Conservation (phyloP, 139 green algal genomes). For the Deuterostichococcus epilithicus region DNA sequence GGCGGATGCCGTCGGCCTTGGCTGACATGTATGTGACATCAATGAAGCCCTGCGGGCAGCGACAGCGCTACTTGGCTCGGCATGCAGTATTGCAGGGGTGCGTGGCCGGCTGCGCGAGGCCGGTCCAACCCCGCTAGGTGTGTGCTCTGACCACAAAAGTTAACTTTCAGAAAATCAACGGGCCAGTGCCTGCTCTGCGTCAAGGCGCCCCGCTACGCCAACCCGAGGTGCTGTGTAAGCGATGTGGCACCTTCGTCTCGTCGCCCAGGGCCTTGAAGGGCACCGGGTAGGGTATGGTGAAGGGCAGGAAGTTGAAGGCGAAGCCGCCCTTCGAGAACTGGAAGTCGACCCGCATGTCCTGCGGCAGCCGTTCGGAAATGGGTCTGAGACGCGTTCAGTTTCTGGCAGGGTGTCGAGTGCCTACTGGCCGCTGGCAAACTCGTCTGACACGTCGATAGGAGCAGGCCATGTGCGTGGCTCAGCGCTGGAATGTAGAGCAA, state of each 20-base stretch:
- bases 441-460: no score
- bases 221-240: no score
- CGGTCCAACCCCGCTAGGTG: neutral
- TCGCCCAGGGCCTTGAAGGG: constrained; percentile 92
- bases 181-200: neutral
- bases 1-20: constrained; percentile 50
- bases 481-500: no score
- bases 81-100: constrained; percentile 1
- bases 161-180: neutral
- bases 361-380: no score
- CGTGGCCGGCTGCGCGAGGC: neutral
- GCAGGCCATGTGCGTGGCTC: no score
- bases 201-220: no score
- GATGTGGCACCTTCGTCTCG: constrained; percentile 77
- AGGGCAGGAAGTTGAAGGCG: constrained; percentile 76
- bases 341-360: constrained; percentile 79
- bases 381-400: no score
- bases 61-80: neutral
- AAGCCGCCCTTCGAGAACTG: constrained; percentile 85
- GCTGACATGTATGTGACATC: constrained; percentile 78
- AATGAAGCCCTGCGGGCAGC: constrained; percentile 67
- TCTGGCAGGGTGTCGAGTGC: no score
- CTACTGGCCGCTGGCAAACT: no score
- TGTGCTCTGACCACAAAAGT: neutral
- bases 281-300: constrained; percentile 93